These are phyloP conservation scores for Lachnellula willkommii DNA, from an alignment of 2,329 filamentous ascomycete genomes.

Conservation along the genomic window DNA sequence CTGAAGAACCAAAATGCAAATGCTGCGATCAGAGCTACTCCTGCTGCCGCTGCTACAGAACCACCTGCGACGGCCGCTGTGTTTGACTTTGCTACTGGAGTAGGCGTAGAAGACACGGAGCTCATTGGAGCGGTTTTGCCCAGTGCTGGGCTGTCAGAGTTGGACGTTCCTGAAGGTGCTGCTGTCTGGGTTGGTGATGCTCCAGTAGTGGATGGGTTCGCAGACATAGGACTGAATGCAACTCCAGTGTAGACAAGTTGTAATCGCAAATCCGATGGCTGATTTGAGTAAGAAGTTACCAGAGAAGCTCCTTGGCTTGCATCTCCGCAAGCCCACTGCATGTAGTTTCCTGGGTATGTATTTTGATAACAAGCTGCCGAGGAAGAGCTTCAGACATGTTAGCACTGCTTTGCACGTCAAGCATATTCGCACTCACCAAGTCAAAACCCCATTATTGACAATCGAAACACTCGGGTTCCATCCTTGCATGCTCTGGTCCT, in stretches of 20 bases:
- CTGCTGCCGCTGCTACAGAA: constrained; percentile 19
- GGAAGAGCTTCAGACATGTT: constrained; percentile 17
- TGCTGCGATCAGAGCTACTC: constrained; percentile 14
- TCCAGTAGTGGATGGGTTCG: constrained; percentile 2
- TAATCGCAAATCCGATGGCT: constrained; percentile 23
- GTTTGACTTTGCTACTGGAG: constrained; percentile 4
- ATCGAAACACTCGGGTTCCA: constrained; percentile 16
- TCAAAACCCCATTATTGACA: constrained; percentile 26
- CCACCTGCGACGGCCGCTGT: constrained; percentile 20
- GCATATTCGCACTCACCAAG: constrained; percentile 22
- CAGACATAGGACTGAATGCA: constrained; percentile 15
- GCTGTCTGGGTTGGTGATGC: constrained; percentile 4
- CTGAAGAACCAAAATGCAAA: constrained; percentile 16
- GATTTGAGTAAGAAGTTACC: constrained; percentile 24
- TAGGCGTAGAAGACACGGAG: constrained; percentile 2
- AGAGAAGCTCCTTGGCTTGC: constrained; percentile 14
- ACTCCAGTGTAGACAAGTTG: constrained; percentile 28
- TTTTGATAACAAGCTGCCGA: constrained; percentile 25
- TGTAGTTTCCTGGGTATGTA: constrained; percentile 25
- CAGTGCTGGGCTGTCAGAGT: neutral
- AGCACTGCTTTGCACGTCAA: constrained; percentile 4
- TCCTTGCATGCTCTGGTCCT: constrained; percentile 24
- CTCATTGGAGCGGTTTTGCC: constrained; percentile 2
- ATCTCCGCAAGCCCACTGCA: constrained; percentile 27
- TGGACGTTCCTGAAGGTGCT: constrained; percentile 4